Evolutionary conservation across 345 rosid species (phyloP).

Genomic region (Linum lewisii): DNA sequence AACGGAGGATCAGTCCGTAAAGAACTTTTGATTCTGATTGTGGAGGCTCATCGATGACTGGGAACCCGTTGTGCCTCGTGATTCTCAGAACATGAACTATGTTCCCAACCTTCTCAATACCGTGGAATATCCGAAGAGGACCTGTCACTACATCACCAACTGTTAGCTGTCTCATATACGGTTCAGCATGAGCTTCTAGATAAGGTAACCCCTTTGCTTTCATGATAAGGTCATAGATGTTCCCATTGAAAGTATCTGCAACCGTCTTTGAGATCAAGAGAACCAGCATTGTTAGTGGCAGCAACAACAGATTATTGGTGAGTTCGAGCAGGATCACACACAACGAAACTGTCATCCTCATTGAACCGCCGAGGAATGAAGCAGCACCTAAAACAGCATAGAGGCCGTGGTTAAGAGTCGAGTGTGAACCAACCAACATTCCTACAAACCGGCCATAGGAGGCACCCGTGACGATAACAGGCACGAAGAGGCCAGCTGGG

Average conservation of each 20-base stretch:
- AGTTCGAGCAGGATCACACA: conserved; percentile 81
- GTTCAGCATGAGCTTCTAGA: conserved; percentile 68
- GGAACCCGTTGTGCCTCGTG: conserved; percentile 75
- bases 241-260: conserved; percentile 78
- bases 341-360: conserved; percentile 90
- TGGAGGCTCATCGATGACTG: conserved; percentile 65
- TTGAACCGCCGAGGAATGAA: conserved; percentile 84
- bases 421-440: conserved; percentile 50
- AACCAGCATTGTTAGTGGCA: conserved; percentile 91
- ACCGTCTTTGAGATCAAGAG: conserved; percentile 87
- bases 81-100: conserved; percentile 63
- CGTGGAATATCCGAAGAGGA: conserved; percentile 61
- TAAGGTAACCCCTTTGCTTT: conserved; percentile 86
- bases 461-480: conserved; percentile 86
- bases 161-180: conserved; percentile 84
- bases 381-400: conserved; percentile 93
- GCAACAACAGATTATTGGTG: conserved; percentile 72
- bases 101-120: conserved; percentile 68
- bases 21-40: conserved; percentile 37
- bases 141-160: conserved; percentile 76
- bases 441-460: conserved; percentile 78
- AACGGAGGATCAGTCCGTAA: conserved; percentile 69
- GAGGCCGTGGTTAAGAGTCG: conserved; percentile 69
- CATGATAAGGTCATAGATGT: conserved; percentile 81
- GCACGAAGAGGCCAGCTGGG: conserved; percentile 86